These are phyloP conservation scores for Flaveria brownii DNA, from an alignment of 129 eudicot genomes.

Conservation along the genomic window DNA sequence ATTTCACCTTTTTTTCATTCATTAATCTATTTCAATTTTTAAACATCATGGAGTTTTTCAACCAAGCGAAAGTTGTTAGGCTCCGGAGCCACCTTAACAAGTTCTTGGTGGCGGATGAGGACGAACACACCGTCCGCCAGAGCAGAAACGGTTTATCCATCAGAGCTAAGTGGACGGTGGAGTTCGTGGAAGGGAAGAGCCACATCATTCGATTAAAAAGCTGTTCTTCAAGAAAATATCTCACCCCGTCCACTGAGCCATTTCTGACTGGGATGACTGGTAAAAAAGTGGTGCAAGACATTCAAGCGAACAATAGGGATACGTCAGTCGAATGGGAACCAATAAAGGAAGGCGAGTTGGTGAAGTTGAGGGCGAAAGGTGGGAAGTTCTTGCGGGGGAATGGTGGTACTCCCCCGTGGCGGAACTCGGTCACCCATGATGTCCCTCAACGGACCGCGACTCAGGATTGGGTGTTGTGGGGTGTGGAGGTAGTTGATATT, in stretches of 20 bases:
- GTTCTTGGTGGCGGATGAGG: slow-evolving; percentile 67
- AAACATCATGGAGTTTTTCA: slow-evolving; percentile 60
- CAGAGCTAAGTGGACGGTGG: slow-evolving; percentile 69
- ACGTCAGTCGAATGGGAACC: slow-evolving; percentile 77
- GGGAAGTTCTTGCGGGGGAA: slow-evolving; percentile 72
- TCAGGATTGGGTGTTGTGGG: slow-evolving; percentile 80
- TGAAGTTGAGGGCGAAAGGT: slow-evolving; percentile 53
- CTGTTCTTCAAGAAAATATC: slow-evolving; percentile 60
- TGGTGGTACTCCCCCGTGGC: slow-evolving; percentile 80
- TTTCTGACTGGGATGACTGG: slow-evolving; percentile 77
- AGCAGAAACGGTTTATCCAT: slow-evolving; percentile 51
- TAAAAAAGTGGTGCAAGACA: slow-evolving; percentile 55
- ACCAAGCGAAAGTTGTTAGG: slow-evolving; percentile 60
- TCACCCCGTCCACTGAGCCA: slow-evolving; percentile 61
- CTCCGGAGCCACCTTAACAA: slow-evolving; percentile 74
- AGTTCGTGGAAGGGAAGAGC: slow-evolving; percentile 48
- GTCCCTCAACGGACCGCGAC: slow-evolving; percentile 64
- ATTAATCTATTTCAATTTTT: not conserved
- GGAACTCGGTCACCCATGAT: slow-evolving; percentile 76
- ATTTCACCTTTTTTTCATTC: slow-evolving; percentile 16
- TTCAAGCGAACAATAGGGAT: slow-evolving; percentile 33
- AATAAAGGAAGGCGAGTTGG: slow-evolving; percentile 51
- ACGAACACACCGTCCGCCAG: slow-evolving; percentile 61
- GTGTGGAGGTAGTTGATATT: slow-evolving; percentile 58
- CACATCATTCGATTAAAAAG: slow-evolving; percentile 65